Evolutionary conservation across 371 early-diverging fungal genomes (phyloP).

Genomic region (Cladochytrium tenue): DNA sequence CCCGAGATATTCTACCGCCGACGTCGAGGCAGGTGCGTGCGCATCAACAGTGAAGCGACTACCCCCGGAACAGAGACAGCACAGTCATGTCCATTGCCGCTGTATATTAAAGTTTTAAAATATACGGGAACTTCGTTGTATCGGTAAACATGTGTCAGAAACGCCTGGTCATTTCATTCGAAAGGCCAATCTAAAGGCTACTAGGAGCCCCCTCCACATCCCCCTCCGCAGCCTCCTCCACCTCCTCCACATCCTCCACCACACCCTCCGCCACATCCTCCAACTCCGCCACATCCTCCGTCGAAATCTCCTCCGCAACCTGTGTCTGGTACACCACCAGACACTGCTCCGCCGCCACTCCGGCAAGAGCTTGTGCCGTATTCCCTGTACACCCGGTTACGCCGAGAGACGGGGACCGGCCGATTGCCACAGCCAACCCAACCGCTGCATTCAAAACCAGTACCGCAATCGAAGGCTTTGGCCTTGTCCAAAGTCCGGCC

Average conservation of each 20-base stretch:
- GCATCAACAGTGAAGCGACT: too few species aligned
- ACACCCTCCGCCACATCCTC: constrained; percentile 16
- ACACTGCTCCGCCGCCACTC: constrained; percentile 13
- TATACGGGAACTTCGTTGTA: too few species aligned
- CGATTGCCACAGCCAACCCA: constrained; percentile 15
- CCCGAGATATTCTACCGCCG: too few species aligned
- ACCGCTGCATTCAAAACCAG: background rate
- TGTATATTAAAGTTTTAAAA: too few species aligned
- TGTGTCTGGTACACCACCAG: constrained; percentile 13
- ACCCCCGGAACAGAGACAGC: too few species aligned
- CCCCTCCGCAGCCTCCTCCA: constrained; percentile 6
- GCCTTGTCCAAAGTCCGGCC: background rate
- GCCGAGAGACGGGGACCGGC: too few species aligned
- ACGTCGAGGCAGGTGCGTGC: too few species aligned
- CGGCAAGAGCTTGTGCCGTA: constrained; percentile 8
- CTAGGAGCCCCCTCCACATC: constrained; percentile 3
- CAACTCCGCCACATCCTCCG: constrained; percentile 16
- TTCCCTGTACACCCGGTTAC: too few species aligned
- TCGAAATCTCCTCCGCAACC: constrained; percentile 19
- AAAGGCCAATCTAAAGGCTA: too few species aligned
- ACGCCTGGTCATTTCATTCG: too few species aligned
- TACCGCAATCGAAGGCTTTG: constrained; percentile 3
- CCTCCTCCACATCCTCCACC: constrained; percentile 20
- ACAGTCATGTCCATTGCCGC: too few species aligned
- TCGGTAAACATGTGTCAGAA: too few species aligned